phyloP scores from a whole-genome alignment of 345 rosid genomes.

The Ceriops decandra region DNA sequence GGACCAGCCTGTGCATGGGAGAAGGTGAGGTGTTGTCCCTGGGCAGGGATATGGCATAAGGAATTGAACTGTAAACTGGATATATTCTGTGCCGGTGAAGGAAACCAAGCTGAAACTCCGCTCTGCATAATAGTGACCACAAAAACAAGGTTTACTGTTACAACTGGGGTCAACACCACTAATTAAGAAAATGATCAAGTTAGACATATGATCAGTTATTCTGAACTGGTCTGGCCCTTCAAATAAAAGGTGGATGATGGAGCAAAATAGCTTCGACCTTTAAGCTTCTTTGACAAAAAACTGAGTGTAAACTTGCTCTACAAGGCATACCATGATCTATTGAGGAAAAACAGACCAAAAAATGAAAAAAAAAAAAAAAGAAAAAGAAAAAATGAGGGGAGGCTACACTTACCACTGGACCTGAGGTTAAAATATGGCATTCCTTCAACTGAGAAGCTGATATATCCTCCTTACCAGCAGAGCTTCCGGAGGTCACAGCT shows the following conservation, averaged over 20 bases:
- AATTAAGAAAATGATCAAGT: too few species aligned
- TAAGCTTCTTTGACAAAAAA: too few species aligned
- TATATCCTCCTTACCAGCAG: constrained; percentile 49
- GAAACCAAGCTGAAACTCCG: constrained; percentile 59
- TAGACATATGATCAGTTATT: too few species aligned
- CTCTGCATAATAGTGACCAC: constrained; percentile 35
- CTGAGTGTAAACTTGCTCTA: too few species aligned
- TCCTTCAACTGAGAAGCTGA: constrained; percentile 58
- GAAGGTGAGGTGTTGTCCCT: constrained; percentile 61
- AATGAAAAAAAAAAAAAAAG: background rate
- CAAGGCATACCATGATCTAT: background rate
- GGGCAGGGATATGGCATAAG: constrained; percentile 52
- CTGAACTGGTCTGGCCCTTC: too few species aligned
- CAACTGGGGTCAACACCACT: background rate
- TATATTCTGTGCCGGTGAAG: constrained; percentile 46
- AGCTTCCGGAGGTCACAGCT: constrained; percentile 42
- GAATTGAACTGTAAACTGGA: constrained; percentile 59
- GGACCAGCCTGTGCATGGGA: constrained; percentile 62
- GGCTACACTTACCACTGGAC: constrained; percentile 50
- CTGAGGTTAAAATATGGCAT: constrained; percentile 42
- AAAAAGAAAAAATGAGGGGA: background rate
- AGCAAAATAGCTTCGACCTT: too few species aligned
- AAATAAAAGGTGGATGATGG: too few species aligned
- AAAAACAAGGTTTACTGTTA: background rate
- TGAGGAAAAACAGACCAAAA: background rate